Evolutionary conservation across 1,139 yeast genomes (phyloP), one percentile per base, ranked within the genome.

Genomic region (Pichia sp.): DNA sequence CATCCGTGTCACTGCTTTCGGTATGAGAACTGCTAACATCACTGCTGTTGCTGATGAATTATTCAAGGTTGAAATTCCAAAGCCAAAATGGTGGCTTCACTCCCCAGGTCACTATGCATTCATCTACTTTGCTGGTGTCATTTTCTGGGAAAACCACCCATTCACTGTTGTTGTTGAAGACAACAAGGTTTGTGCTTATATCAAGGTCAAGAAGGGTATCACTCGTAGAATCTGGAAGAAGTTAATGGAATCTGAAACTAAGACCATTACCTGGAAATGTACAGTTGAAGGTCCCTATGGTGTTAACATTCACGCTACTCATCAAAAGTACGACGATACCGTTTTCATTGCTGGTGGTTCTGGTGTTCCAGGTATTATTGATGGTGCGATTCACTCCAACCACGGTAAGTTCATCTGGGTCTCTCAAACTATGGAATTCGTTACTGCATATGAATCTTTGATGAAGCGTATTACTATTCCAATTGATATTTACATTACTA

Each of bases 281-380:
- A 62, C 72, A 6, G 60, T 82, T 12, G 89, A 83, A 56, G 89
- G 89, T 0, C 87, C 89, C 0, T 83, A 83, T 57, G 85, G 88
- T 52, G 53, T 47, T 17, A 31, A 41, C 3, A 32, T 38, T 11
- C 33, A 42, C 0, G 14, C 38, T 4, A 45, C 30, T 58, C 61
- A 75, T 20, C 61, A 62, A 21, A 64, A 76, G 47, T 84, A 76
- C 59, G 81, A 79, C 44, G 76, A 74, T 44, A 68, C 74, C 4
- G 62, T 83, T 18, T 69, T 85, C 42, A 58, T 85, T 46, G 81
- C 84, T 1, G 86, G 90, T 52, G 91, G 91, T 38, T 79, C 82
- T 48, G 95, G 94, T 53, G 73, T 85, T 52, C 86, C 94, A 4
- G 84, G 85, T 27, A 44, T 51, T 28, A 70, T 65, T 48, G 67